Conservation (phyloP, 2,329 filamentous ascomycete species). For the Bipolaris gigantea region DNA sequence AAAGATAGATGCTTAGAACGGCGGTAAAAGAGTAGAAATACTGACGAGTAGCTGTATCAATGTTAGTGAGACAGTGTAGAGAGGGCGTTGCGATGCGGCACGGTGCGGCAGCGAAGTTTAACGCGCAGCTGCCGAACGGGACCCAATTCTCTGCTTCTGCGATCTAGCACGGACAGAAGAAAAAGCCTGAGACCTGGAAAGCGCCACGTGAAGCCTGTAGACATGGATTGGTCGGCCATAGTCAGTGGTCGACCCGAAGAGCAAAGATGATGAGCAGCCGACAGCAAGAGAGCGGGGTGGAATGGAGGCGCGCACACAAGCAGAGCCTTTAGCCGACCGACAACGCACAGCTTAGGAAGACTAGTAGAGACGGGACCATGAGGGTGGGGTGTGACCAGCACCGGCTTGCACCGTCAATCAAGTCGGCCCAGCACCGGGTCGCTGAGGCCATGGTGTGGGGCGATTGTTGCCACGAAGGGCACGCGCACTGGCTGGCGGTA, state of each 20-base stretch:
- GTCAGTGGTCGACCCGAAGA: not conserved
- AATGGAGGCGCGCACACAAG: slow-evolving; percentile 1
- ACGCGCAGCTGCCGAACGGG: not conserved
- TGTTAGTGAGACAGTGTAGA: slow-evolving; percentile 3
- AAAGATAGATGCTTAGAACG: not conserved
- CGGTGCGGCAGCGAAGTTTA: slow-evolving; percentile 3
- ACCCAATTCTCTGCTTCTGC: not conserved
- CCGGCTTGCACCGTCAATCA: not conserved
- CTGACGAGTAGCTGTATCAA: not conserved
- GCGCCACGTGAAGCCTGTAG: not conserved
- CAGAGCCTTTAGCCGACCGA: slow-evolving; percentile 19
- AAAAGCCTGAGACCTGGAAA: not conserved
- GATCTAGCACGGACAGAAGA: not conserved
- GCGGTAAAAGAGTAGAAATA: not conserved
- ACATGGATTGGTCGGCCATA: not conserved
- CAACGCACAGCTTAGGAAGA: slow-evolving; percentile 11
- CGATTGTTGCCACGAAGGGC: not conserved
- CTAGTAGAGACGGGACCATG: slow-evolving; percentile 3
- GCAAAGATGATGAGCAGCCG: not conserved
- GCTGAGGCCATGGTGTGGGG: slow-evolving; percentile 8
- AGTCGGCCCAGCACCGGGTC: not conserved
- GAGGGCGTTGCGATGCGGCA: not conserved
- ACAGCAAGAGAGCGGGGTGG: slow-evolving; percentile 8
- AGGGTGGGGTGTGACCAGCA: slow-evolving; percentile 10
- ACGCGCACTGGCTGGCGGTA: slow-evolving; percentile 2